Evolutionary conservation across 2,329 filamentous ascomycete genomes (phyloP).

Genomic region (Colletotrichum australisinense): DNA sequence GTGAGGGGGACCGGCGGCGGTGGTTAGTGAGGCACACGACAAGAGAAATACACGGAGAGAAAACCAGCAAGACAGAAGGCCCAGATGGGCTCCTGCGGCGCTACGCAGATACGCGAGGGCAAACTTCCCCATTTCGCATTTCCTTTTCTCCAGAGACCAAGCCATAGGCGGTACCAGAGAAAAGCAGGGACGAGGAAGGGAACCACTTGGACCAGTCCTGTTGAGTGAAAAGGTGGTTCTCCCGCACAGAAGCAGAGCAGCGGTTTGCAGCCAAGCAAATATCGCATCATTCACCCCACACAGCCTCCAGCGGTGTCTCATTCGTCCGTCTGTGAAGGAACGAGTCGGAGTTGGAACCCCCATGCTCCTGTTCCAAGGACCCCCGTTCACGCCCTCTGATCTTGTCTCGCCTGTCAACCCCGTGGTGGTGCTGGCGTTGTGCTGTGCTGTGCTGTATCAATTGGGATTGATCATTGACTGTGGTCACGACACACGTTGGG

Average conservation of each 20-base stretch:
- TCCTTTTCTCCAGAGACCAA: constrained; percentile 14
- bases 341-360: constrained; percentile 20
- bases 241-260: background rate
- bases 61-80: constrained; percentile 10
- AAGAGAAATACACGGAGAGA: background rate
- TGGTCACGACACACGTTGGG: constrained; percentile 16
- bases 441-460: background rate
- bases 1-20: too few species aligned
- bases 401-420: constrained; percentile 5
- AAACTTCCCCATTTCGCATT: constrained; percentile 21
- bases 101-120: constrained; percentile 25
- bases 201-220: background rate
- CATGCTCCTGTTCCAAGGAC: background rate
- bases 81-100: constrained; percentile 3
- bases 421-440: background rate
- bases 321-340: constrained; percentile 9
- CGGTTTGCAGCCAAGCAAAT: constrained; percentile 17
- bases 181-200: background rate
- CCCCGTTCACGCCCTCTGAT: background rate
- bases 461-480: constrained; percentile 18
- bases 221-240: background rate
- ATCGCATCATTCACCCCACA: constrained; percentile 32
- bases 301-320: background rate
- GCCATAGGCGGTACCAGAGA: background rate
- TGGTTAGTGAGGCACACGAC: background rate